Evolutionary conservation across 2,329 filamentous ascomycete species (phyloP).

Genomic region (Fusarium liriodendri): DNA sequence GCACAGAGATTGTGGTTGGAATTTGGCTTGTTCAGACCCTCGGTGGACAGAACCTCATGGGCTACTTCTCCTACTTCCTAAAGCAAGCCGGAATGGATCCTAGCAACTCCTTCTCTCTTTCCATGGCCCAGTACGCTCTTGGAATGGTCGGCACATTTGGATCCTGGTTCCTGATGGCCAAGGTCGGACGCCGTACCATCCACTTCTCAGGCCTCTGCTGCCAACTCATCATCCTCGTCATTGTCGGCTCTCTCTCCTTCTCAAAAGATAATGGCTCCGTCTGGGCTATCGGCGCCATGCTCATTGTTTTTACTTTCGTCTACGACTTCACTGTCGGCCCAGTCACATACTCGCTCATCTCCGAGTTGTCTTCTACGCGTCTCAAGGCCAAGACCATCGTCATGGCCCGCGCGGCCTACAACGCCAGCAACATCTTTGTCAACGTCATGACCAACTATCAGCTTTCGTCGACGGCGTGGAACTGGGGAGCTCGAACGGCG

Average conservation of each 20-base stretch:
- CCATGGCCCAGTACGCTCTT: conserved; percentile 61
- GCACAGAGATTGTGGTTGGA: conserved; percentile 63
- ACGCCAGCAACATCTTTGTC: conserved; percentile 62
- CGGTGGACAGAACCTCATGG: conserved; percentile 61
- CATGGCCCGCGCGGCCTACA: conserved; percentile 56
- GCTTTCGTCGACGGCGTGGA: conserved; percentile 58
- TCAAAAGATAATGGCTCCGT: conserved; percentile 48
- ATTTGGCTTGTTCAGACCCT: conserved; percentile 63
- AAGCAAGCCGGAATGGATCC: conserved; percentile 59
- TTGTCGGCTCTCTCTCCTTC: conserved; percentile 55
- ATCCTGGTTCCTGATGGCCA: conserved; percentile 62
- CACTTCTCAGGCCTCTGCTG: conserved; percentile 58
- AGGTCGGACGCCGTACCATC: conserved; percentile 62
- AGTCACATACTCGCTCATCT: conserved; percentile 63
- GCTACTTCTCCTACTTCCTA: conserved; percentile 60
- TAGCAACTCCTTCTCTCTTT: conserved; percentile 57
- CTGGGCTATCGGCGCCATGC: conserved; percentile 58
- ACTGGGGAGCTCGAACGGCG: conserved; percentile 60
- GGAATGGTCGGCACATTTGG: conserved; percentile 62
- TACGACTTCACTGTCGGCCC: conserved; percentile 68
- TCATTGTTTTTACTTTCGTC: conserved; percentile 64
- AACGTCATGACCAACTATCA: conserved; percentile 63
- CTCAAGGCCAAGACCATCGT: conserved; percentile 67
- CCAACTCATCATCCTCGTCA: conserved; percentile 54
- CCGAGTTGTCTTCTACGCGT: conserved; percentile 65